Evolutionary conservation across 805 yeast genomes (phyloP).

Genomic region (Tetrapisispora fleetii): DNA sequence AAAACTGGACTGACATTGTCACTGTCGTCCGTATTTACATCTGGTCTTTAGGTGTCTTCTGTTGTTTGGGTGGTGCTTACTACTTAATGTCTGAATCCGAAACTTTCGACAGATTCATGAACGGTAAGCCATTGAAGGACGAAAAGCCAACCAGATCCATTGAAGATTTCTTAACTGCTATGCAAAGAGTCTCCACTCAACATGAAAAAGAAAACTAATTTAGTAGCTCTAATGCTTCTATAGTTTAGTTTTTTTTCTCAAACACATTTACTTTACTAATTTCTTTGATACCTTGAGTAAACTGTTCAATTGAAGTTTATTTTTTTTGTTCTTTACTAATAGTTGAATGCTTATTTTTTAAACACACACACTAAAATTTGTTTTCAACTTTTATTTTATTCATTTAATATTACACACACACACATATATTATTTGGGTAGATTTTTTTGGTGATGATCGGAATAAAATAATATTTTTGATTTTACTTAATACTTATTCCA

Average conservation of each 20-base stretch:
- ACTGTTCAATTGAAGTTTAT: background rate
- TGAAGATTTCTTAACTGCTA: slow-evolving; percentile 76
- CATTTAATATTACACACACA: slow-evolving; percentile 1
- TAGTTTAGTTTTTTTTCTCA: background rate
- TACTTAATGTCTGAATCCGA: slow-evolving; percentile 80
- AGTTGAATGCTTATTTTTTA: background rate
- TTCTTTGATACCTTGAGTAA: background rate
- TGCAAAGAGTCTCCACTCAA: slow-evolving; percentile 85
- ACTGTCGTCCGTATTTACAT: slow-evolving; percentile 91
- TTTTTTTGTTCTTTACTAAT: background rate
- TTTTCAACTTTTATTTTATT: background rate
- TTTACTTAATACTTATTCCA: background rate
- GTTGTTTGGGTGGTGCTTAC: slow-evolving; percentile 93
- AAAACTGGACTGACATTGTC: slow-evolving; percentile 93
- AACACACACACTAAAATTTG: slow-evolving; percentile 3
- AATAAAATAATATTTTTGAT: background rate
- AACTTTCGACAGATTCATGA: slow-evolving; percentile 73
- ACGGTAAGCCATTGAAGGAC: slow-evolving; percentile 63
- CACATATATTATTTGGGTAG: background rate
- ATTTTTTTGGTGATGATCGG: background rate
- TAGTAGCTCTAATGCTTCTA: background rate
- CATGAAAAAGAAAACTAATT: slow-evolving; percentile 71
- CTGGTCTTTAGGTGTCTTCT: slow-evolving; percentile 95
- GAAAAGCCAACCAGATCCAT: slow-evolving; percentile 51
- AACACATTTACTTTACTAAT: slow-evolving; percentile 1